These are phyloP conservation scores for Raphanus raphanistrum DNA, from an alignment of 345 rosid species.

Conservation along the genomic window DNA sequence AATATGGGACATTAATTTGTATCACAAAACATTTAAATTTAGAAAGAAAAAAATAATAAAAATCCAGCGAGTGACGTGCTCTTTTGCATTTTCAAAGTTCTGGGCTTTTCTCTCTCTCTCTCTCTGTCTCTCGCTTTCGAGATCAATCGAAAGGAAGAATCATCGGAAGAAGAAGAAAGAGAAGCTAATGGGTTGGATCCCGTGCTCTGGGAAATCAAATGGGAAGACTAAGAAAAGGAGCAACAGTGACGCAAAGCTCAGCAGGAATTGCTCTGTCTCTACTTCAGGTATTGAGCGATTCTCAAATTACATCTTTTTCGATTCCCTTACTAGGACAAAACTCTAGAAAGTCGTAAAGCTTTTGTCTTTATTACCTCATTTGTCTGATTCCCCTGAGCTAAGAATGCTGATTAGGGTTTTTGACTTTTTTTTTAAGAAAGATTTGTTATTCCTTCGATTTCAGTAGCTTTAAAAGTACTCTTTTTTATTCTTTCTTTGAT, in stretches of 20 bases:
- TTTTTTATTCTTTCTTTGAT: not conserved
- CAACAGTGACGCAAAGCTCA: conserved; percentile 42
- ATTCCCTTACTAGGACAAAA: not conserved
- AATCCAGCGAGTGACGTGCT: conserved; percentile 37
- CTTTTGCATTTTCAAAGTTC: conserved; percentile 31
- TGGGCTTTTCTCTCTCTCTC: conserved; percentile 12
- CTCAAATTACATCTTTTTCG: not conserved
- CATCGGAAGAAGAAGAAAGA: conserved; percentile 13
- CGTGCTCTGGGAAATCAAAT: conserved; percentile 64
- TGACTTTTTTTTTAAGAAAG: not conserved
- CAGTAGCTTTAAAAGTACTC: conserved; percentile 2
- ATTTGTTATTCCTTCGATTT: not conserved
- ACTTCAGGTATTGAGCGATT: conserved; percentile 40
- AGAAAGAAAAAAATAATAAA: conserved; percentile 12
- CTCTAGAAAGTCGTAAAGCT: conserved; percentile 1
- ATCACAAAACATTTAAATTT: conserved; percentile 6
- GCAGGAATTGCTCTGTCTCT: conserved; percentile 43
- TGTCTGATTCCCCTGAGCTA: conserved; percentile 18
- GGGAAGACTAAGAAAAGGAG: conserved; percentile 42
- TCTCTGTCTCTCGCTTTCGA: conserved; percentile 28
- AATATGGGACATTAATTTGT: not conserved
- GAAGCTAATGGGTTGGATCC: conserved; percentile 66
- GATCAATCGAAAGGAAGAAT: conserved; percentile 31
- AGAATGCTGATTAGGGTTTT: conserved; percentile 32
- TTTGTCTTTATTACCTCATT: not conserved